phyloP scores from a whole-genome alignment of 345 rosid genomes.

The Litchi chinensis region DNA sequence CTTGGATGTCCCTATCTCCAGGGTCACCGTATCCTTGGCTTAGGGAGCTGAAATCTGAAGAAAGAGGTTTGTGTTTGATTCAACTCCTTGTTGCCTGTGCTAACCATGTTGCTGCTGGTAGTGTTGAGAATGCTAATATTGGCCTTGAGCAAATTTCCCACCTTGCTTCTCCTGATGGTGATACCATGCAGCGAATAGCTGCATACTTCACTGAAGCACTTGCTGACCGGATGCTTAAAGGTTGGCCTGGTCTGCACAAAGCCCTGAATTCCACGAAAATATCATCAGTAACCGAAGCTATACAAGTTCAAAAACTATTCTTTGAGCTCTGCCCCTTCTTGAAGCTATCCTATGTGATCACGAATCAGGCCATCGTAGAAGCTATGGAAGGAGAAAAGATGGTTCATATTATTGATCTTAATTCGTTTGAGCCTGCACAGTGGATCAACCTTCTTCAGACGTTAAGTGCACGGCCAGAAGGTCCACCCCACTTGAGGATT shows the following conservation, averaged over 20 bases:
- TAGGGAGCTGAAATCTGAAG: conserved; percentile 62
- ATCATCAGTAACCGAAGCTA: conserved; percentile 42
- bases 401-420: conserved; percentile 73
- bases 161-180: conserved; percentile 71
- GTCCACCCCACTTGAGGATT: conserved; percentile 75
- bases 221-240: conserved; percentile 64
- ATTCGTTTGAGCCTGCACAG: conserved; percentile 68
- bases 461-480: conserved; percentile 59
- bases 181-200: conserved; percentile 72
- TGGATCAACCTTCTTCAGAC: conserved; percentile 71
- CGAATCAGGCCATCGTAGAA: conserved; percentile 70
- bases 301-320: conserved; percentile 60
- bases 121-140: conserved; percentile 61
- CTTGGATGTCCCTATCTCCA: conserved; percentile 62
- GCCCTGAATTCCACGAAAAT: conserved; percentile 68
- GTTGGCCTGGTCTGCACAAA: conserved; percentile 71
- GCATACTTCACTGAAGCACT: conserved; percentile 76
- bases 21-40: conserved; percentile 65
- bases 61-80: conserved; percentile 65
- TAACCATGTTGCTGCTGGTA: conserved; percentile 63
- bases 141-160: conserved; percentile 65
- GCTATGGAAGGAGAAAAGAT: conserved; percentile 76
- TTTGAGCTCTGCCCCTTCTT: conserved; percentile 74
- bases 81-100: conserved; percentile 61
- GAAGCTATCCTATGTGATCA: conserved; percentile 60